These are phyloP conservation scores for Schoenoplectus tabernaemontani DNA, from an alignment of 202 grass and related monocot genomes.

Conservation along the genomic window DNA sequence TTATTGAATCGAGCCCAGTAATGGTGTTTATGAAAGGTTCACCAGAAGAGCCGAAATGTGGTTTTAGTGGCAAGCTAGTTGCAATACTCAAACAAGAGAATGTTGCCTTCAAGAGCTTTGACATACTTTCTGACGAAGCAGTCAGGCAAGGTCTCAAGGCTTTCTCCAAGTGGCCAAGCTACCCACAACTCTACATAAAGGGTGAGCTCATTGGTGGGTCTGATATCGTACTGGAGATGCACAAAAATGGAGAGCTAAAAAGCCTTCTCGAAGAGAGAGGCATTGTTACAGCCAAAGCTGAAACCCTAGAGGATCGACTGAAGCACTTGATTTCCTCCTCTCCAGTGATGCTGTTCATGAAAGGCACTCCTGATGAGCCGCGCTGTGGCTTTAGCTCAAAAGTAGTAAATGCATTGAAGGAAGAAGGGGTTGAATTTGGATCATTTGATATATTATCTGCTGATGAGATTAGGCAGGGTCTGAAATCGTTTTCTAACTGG, in stretches of 20 bases:
- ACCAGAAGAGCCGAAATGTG: slow-evolving; percentile 87
- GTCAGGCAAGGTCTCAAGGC: slow-evolving; percentile 82
- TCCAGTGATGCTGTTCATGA: slow-evolving; percentile 91
- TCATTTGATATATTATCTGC: slow-evolving; percentile 82
- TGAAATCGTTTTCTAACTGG: slow-evolving; percentile 91
- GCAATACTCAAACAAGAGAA: slow-evolving; percentile 93
- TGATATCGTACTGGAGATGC: slow-evolving; percentile 85
- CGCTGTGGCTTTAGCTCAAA: slow-evolving; percentile 81
- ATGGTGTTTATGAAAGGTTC: slow-evolving; percentile 92
- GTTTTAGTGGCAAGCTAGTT: slow-evolving; percentile 83
- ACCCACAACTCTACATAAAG: slow-evolving; percentile 92
- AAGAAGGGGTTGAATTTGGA: slow-evolving; percentile 57
- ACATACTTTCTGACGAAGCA: slow-evolving; percentile 76
- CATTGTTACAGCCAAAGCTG: slow-evolving; percentile 24
- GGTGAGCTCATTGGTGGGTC: slow-evolving; percentile 92
- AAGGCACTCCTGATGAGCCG: slow-evolving; percentile 76
- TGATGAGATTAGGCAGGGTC: slow-evolving; percentile 69
- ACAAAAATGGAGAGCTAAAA: slow-evolving; percentile 89
- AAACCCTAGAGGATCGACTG: slow-evolving; percentile 47
- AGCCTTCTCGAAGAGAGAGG: slow-evolving; percentile 58
- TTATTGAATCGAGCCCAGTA: slow-evolving; percentile 61
- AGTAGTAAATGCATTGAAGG: slow-evolving; percentile 62
- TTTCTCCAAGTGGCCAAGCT: slow-evolving; percentile 85
- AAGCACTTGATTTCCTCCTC: slow-evolving; percentile 45
- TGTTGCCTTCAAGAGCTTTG: slow-evolving; percentile 82